Evolutionary conservation across 139 green algal genomes (phyloP).

Genomic region (Tetradesmus lagerheimii): DNA sequence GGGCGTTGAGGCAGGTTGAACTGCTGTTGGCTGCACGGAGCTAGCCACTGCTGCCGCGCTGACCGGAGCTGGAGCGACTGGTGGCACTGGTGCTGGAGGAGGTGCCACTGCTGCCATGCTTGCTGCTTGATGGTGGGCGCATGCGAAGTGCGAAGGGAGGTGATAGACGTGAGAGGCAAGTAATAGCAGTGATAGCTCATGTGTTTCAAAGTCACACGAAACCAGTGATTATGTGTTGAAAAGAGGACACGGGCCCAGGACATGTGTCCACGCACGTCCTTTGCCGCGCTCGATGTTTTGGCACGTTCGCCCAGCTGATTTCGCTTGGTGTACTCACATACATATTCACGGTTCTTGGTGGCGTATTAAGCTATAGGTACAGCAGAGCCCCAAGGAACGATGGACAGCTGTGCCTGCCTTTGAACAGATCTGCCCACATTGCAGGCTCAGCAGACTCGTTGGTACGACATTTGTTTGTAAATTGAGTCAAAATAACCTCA

Average conservation of each 20-base stretch:
- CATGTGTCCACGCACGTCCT: not conserved
- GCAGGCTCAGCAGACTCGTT: no score
- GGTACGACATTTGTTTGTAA: no score
- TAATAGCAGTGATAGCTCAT: not conserved
- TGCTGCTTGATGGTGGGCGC: not conserved
- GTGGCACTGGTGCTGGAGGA: not conserved
- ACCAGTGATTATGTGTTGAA: not conserved
- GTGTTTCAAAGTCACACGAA: not conserved
- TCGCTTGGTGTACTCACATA: no score
- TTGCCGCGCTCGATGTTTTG: not conserved
- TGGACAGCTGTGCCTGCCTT: no score
- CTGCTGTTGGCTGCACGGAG: conserved; percentile 21
- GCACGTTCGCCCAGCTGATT: not conserved
- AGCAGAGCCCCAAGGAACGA: no score
- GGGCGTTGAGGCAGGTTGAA: not conserved
- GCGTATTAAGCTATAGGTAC: no score
- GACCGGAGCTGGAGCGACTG: not conserved
- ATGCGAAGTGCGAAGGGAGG: not conserved
- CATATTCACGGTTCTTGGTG: no score
- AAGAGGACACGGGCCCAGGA: not conserved
- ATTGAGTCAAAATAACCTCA: no score
- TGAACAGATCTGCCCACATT: no score
- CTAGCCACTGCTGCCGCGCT: not conserved
- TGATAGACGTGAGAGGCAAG: not conserved
- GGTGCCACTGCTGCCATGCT: not conserved